A percentile compares a stretch with the other conserved stretches of the same genome.
These are phyloP conservation scores for Neofusicoccum sp. DNA, from an alignment of 2,329 filamentous ascomycete genomes.

Conservation along the genomic window DNA sequence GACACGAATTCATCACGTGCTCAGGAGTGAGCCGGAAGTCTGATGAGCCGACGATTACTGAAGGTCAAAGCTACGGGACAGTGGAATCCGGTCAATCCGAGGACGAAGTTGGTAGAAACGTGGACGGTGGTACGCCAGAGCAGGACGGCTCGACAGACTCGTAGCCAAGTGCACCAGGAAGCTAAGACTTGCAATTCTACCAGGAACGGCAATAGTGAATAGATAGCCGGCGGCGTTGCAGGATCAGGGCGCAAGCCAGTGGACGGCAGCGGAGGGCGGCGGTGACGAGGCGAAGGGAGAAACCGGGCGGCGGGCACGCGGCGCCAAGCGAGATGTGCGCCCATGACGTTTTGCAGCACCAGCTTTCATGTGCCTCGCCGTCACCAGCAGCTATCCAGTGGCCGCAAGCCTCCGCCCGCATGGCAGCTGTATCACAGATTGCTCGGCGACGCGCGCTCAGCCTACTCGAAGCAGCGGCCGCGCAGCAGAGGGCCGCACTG, in stretches of 20 bases:
- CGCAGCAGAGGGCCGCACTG: background rate
- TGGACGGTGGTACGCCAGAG: too few relatives aligned
- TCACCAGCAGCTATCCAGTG: background rate
- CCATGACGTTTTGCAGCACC: constrained; percentile 13
- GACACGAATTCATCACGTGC: too few relatives aligned
- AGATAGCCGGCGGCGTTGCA: too few relatives aligned
- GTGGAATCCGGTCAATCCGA: background rate
- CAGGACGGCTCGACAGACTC: too few relatives aligned
- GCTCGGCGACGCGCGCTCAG: too few relatives aligned
- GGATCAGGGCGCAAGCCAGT: background rate
- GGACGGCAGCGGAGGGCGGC: background rate
- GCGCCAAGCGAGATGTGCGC: too few relatives aligned
- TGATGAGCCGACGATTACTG: background rate
- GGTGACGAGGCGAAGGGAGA: background rate
- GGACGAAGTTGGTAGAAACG: background rate
- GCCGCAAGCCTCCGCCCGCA: background rate
- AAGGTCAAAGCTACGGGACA: background rate
- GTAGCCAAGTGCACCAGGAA: too few relatives aligned
- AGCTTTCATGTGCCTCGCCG: background rate
- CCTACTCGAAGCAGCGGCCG: background rate
- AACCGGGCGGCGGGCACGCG: too few relatives aligned
- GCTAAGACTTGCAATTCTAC: too few relatives aligned
- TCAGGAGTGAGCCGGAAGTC: too few relatives aligned
- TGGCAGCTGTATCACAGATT: background rate
- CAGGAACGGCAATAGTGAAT: too few relatives aligned